Conservation (phyloP, 768 basidiomycete genomes). For the Udeniomyces megalosporus region DNA sequence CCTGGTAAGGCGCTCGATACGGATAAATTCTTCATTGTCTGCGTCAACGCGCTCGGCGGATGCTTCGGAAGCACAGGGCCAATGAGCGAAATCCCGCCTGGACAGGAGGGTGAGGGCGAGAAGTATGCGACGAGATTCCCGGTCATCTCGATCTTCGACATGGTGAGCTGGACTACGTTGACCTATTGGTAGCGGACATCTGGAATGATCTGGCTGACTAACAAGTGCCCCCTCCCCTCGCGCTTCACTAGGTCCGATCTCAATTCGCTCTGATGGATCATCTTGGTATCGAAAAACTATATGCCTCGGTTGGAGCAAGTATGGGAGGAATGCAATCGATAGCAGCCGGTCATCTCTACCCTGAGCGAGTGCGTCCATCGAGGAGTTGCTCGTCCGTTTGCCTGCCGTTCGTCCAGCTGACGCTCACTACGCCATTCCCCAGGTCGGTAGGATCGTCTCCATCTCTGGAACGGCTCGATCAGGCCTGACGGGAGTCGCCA, state of each 20-base stretch:
- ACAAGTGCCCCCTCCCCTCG: background rate
- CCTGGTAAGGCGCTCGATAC: constrained; percentile 90
- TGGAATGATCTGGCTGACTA: background rate
- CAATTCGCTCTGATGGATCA: constrained; percentile 60
- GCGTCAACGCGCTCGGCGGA: constrained; percentile 90
- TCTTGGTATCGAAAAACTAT: constrained; percentile 65
- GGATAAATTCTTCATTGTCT: constrained; percentile 76
- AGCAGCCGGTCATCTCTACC: constrained; percentile 82
- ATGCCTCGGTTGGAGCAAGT: constrained; percentile 82
- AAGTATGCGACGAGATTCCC: constrained; percentile 86
- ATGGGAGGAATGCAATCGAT: constrained; percentile 99
- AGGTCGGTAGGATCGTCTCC: constrained; percentile 70
- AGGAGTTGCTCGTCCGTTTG: background rate
- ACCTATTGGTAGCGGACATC: too few relatives aligned
- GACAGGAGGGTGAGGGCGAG: constrained; percentile 28
- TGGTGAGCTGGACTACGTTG: constrained; percentile 36
- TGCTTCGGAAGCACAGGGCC: constrained; percentile 98
- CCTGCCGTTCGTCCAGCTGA: too few relatives aligned
- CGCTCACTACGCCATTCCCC: background rate
- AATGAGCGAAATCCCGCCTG: constrained; percentile 52
- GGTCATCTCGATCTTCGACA: constrained; percentile 83
- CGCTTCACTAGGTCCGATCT: background rate
- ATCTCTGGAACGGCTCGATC: constrained; percentile 91
- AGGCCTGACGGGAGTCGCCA: constrained; percentile 78
- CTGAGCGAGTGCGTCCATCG: constrained; percentile 38